Evolutionary conservation across 495 filamentous ascomycete species (phyloP), one percentile per base, ranked within the genome.

Genomic region (Daldinia vernicosa): DNA sequence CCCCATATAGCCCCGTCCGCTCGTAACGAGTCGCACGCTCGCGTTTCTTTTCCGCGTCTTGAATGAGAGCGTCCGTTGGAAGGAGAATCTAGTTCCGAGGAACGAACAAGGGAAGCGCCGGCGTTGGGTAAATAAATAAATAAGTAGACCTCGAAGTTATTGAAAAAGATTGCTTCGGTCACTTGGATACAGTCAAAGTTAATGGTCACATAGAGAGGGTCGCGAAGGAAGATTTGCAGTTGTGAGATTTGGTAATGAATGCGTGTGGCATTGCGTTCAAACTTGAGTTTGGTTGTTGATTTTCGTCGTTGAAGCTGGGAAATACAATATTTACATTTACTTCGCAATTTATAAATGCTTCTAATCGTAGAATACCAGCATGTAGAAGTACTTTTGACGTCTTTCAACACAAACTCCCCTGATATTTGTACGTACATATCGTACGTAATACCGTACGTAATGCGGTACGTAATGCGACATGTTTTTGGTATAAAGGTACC

Each of bases 1-100:
- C 4, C 12, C 4, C n/a, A 11, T 28, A 14, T 30, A 76, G 74
- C n/a, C 72, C 70, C 32, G 50, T 69, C 11, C 75, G 75, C 51
- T 56, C 43, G 57, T 75, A 32, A 70, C 17, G 3, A 54, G 7
- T 27, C n/a, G n/a, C 28, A 30, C 37, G 14, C 28, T 19, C 27
- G 27, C 5, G 40, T 22, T 22, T 30, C 37, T 17, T 51, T 17
- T 22, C 32, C 37, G 45, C 17, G 26, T 17, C 27, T 17, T 57
- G 8, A 47, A 47, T 19, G 43, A 47, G 43, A 11, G 24, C n/a
- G 24, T 7, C 24, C 7, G 50, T 28, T 8, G 50, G 24, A n/a
- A 53, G 26, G 24, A n/a, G 30, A 14, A 53, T 53, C 24, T 17
- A 14, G 27, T 30, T 53, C 50, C 62, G 55, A 35, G 19, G 43